Conservation (phyloP, 768 basidiomycete genomes). For the Agrocybe chaxingu region DNA sequence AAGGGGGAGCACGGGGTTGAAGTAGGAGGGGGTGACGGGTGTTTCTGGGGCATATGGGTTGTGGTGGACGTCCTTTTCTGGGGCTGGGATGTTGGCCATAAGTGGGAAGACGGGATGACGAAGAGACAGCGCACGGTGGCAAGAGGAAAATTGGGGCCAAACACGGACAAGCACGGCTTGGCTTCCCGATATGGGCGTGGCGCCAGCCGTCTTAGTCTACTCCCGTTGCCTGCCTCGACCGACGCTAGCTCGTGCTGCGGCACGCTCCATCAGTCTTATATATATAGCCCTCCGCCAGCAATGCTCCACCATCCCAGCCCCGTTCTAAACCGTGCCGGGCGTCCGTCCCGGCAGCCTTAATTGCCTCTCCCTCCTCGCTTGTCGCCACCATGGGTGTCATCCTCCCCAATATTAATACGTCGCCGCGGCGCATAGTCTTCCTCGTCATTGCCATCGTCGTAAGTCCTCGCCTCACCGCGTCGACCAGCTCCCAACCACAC, state of each 20-base stretch:
- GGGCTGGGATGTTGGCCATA: constrained; percentile 45
- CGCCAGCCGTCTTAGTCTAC: too few relatives aligned
- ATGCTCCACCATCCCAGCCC: neutral
- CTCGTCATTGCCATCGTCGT: constrained; percentile 47
- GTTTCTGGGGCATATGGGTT: constrained; percentile 33
- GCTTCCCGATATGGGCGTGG: neutral
- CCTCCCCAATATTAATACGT: constrained; percentile 29
- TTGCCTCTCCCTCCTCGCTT: constrained; percentile 1
- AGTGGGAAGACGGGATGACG: constrained; percentile 9
- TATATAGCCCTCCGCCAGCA: neutral
- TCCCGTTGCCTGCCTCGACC: too few relatives aligned
- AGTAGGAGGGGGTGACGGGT: constrained; percentile 33
- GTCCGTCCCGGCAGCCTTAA: constrained; percentile 1
- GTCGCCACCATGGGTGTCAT: constrained; percentile 16
- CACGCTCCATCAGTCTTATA: neutral
- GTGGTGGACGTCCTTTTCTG: constrained; percentile 40
- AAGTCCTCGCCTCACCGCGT: constrained; percentile 16
- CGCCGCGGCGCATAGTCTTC: constrained; percentile 57
- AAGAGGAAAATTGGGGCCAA: constrained; percentile 37
- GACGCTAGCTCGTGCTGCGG: neutral
- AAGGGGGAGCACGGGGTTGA: constrained; percentile 56
- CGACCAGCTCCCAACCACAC: neutral
- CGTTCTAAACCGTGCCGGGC: constrained; percentile 7
- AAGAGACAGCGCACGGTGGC: constrained; percentile 24
- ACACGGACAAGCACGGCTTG: constrained; percentile 26